Base-by-base conservation (phyloP, 2,329 filamentous ascomycete genomes). In the Cryphonectria japonica region DNA sequence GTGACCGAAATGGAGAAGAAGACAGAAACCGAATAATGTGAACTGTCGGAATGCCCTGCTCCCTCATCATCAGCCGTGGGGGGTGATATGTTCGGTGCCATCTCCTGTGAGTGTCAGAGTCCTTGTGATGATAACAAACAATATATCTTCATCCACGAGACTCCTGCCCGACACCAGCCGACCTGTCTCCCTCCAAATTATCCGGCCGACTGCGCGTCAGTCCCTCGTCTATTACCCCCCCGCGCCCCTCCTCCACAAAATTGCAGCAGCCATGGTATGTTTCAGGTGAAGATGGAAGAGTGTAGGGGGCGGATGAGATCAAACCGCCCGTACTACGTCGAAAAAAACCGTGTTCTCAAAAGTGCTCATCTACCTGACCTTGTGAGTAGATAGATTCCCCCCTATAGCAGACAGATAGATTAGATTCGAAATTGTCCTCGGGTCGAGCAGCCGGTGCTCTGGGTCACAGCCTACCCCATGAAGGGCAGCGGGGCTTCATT, bases 1-100 rank as follows among this genome's bases (percentile, higher is more conserved):
- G 59, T 66, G 26, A n/a, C 29, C 46, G 32, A 67, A 67, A 34
- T 9, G 26, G 37, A 8, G 43, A 16, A 66, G 41, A 50, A 50
- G 2, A 50, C 7, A 50, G 13, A n/a, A 26, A 26, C 50, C 22
- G 32, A 7, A 41, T 67, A 34, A n/a, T 19, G 50, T 52, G 50
- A 54, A 7, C 34, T 26, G 65, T 29, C 26, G 16, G 19, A 41
- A 29, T 41, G 65, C n/a, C 50, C 39, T n/a, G 6, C 46, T 37
- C 46, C n/a, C 26, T 65, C 62, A 34, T 65, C 41, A 52, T 37
- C 41, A 52, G 41, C 62, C 62, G 62, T 37, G 43, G 29, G 61
- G 61, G n/a, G 13, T 50, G 37, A 64, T 43, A 26, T 32, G 39
- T 34, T 29, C 34, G 37, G n/a, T 22, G 16, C 29, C 57, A 52